phyloP scores from a whole-genome alignment of 129 eudicot species.

The Lonicera japonica region DNA sequence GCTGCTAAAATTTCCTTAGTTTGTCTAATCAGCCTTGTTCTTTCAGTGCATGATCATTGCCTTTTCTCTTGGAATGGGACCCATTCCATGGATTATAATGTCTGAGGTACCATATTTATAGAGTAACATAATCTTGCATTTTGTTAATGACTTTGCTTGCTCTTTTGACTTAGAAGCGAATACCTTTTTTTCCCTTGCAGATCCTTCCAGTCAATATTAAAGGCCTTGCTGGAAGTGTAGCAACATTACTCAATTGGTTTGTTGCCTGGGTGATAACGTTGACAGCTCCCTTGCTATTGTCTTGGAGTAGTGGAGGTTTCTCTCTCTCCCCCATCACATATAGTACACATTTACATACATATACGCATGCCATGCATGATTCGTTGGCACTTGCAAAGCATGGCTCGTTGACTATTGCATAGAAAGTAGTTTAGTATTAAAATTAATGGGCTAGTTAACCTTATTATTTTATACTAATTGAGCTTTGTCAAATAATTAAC shows the following conservation, averaged over 20 bases:
- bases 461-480: too few species aligned
- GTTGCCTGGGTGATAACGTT: slow-evolving; percentile 66
- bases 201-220: slow-evolving; percentile 80
- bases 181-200: slow-evolving; percentile 33
- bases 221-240: slow-evolving; percentile 92
- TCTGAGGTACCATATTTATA: slow-evolving; percentile 55
- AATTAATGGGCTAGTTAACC: neutral
- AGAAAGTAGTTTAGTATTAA: neutral
- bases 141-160: neutral
- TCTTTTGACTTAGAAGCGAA: neutral
- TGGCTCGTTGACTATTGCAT: neutral
- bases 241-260: slow-evolving; percentile 79
- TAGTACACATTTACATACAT: neutral
- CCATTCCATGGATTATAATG: slow-evolving; percentile 95
- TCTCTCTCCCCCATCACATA: slow-evolving; percentile 13
- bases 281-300: slow-evolving; percentile 72
- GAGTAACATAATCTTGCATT: neutral
- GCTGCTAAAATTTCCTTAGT: slow-evolving; percentile 8
- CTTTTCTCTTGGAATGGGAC: slow-evolving; percentile 93
- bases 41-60: slow-evolving; percentile 65
- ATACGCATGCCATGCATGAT: neutral
- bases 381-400: neutral
- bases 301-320: slow-evolving; percentile 88
- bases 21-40: slow-evolving; percentile 3
- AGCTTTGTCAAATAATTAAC: slow-evolving; percentile 3